phyloP scores from a whole-genome alignment of 192 early-diverging fungal genomes.

The Paraglomus brasilianum region DNA sequence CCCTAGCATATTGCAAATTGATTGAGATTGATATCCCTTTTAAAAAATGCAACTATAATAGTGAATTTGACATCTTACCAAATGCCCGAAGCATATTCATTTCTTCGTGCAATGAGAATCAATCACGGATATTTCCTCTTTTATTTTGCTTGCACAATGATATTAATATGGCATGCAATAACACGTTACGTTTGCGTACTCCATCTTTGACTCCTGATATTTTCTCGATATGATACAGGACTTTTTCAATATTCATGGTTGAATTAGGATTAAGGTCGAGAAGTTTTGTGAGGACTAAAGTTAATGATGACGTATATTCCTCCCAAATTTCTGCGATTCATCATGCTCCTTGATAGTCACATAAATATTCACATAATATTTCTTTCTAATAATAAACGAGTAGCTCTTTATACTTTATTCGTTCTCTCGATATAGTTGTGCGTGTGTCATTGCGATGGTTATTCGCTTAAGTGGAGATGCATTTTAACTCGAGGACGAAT shows the following conservation, averaged over 20 bases:
- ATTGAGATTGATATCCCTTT: not conserved
- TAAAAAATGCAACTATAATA: not conserved
- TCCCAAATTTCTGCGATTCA: not conserved
- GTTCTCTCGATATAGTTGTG: not conserved
- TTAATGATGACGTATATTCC: not conserved
- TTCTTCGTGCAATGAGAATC: slow-evolving; percentile 12
- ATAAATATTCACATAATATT: no score
- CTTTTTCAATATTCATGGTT: slow-evolving; percentile 15
- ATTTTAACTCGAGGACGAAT: no score
- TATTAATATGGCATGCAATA: slow-evolving; percentile 18
- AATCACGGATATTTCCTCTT: not conserved
- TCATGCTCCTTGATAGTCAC: not conserved
- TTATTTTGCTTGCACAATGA: slow-evolving; percentile 10
- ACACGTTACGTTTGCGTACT: slow-evolving; percentile 21
- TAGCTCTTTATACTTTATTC: not conserved
- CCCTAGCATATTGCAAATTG: not conserved
- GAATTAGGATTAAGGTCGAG: slow-evolving; percentile 8
- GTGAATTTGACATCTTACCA: not conserved
- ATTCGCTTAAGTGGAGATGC: no score
- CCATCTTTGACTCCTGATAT: slow-evolving; percentile 20
- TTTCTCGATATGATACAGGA: slow-evolving; percentile 15
- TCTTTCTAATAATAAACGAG: not conserved
- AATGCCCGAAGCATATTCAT: slow-evolving; percentile 11
- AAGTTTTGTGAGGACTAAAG: not conserved
- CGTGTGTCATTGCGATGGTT: not conserved